These are phyloP conservation scores for Alternaria postmessia DNA, from an alignment of 2,329 filamentous ascomycete species.

Conservation along the genomic window DNA sequence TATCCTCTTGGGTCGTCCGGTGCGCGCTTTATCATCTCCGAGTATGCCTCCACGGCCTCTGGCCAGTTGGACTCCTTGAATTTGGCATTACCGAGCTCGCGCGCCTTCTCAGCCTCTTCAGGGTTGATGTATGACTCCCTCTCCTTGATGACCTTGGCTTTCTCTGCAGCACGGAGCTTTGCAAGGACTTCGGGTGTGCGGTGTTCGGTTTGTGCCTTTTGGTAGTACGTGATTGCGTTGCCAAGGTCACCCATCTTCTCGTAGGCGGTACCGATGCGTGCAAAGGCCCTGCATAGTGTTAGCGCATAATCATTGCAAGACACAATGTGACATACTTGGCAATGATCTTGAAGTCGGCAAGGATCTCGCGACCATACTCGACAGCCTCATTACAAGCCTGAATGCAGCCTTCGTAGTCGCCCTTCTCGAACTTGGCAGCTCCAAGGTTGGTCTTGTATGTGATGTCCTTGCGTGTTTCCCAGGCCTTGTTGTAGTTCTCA, in stretches of 20 bases:
- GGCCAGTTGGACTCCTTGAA: constrained; percentile 98
- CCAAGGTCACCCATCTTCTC: constrained; percentile 85
- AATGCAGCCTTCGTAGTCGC: constrained; percentile 87
- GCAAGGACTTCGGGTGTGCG: constrained; percentile 91
- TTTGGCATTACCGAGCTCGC: constrained; percentile 92
- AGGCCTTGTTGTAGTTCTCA: constrained; percentile 91
- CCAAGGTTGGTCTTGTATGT: constrained; percentile 97
- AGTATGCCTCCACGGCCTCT: constrained; percentile 90
- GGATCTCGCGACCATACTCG: constrained; percentile 85
- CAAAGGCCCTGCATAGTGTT: constrained; percentile 70
- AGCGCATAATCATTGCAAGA: constrained; percentile 1
- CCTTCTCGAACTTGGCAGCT: constrained; percentile 95
- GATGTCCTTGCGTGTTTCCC: constrained; percentile 94
- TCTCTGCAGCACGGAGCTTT: constrained; percentile 92
- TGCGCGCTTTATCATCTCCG: constrained; percentile 95
- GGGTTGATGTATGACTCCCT: constrained; percentile 87
- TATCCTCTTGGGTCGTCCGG: constrained; percentile 93
- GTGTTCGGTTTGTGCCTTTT: constrained; percentile 94
- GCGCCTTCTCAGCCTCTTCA: constrained; percentile 91
- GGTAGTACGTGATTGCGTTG: constrained; percentile 86
- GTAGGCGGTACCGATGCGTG: constrained; percentile 90
- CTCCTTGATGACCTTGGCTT: constrained; percentile 77
- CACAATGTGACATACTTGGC: constrained; percentile 71
- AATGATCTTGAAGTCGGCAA: constrained; percentile 97
- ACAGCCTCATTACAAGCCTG: constrained; percentile 87